These are phyloP conservation scores for Bryum argenteum DNA, from an alignment of 225 moss, liverwort and hornwort species.

Conservation along the genomic window DNA sequence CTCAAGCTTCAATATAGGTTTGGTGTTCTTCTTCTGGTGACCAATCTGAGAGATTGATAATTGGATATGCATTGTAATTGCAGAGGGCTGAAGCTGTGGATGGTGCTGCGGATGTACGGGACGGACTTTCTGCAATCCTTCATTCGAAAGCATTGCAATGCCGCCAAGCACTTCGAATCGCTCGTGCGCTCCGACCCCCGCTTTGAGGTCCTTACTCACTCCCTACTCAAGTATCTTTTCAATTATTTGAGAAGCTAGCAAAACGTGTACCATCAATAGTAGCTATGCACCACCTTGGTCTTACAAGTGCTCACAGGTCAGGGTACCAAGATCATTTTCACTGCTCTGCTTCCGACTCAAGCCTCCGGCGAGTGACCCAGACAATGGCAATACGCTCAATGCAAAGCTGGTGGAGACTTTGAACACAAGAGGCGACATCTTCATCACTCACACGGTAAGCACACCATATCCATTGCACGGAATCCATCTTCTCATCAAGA, in stretches of 20 bases:
- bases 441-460: conserved; percentile 53
- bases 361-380: conserved; percentile 33
- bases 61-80: not conserved
- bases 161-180: conserved; percentile 50
- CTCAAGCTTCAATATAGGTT: no score
- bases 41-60: no score
- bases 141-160: conserved; percentile 45
- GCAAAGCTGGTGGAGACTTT: conserved; percentile 44
- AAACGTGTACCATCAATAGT: not conserved
- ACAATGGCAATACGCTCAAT: conserved; percentile 47
- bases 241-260: not conserved
- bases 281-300: not conserved
- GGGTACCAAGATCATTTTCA: conserved; percentile 36
- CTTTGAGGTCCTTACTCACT: conserved; percentile 42
- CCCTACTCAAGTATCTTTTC: no score
- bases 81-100: not conserved
- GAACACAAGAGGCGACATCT: conserved; percentile 41
- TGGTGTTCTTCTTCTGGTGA: no score
- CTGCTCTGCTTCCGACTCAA: conserved; percentile 53
- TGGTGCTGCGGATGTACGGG: conserved; percentile 54
- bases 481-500: not conserved
- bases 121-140: conserved; percentile 45
- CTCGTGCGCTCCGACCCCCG: conserved; percentile 39
- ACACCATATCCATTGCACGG: not conserved
- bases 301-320: conserved; percentile 6